Evolutionary conservation across 148 eudicot genomes (phyloP).

Genomic region (Linanthus parryae): DNA sequence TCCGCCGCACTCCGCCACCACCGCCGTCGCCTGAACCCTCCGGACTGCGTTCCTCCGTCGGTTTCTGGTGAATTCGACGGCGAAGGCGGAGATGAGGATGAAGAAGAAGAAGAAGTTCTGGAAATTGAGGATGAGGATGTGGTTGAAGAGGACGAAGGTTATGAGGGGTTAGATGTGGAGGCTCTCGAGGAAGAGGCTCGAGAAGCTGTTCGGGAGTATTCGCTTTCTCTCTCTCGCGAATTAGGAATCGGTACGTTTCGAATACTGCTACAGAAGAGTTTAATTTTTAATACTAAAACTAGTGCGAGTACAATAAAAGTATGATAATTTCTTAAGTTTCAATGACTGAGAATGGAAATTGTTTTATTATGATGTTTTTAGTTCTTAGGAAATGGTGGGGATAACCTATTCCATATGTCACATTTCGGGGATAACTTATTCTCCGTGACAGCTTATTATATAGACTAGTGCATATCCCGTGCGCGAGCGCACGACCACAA

Average conservation of each 20-base stretch:
- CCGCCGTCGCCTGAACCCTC: slow-evolving; percentile 16
- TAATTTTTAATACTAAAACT: background rate
- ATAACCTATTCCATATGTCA: no score
- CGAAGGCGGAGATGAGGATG: slow-evolving; percentile 2
- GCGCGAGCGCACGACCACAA: no score
- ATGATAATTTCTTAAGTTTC: no score
- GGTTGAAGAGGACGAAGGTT: slow-evolving; percentile 29
- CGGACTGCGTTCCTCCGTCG: slow-evolving; percentile 17
- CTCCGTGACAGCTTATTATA: no score
- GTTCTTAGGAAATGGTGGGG: no score
- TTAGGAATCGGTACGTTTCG: slow-evolving; percentile 44
- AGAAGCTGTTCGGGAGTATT: slow-evolving; percentile 45
- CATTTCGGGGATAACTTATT: no score
- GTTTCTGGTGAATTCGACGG: background rate
- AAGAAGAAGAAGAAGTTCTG: slow-evolving; percentile 17
- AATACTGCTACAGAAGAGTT: background rate
- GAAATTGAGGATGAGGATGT: slow-evolving; percentile 28
- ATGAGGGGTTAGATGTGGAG: slow-evolving; percentile 41
- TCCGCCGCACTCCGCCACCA: slow-evolving; percentile 13
- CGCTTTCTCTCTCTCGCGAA: slow-evolving; percentile 47
- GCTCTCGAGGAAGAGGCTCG: slow-evolving; percentile 70
- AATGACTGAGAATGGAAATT: no score
- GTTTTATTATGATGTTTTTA: no score
- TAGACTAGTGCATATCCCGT: no score
- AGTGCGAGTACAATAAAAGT: no score